phyloP scores from a whole-genome alignment of 108 stramenopile genomes.

The Skeletonema marinoi region DNA sequence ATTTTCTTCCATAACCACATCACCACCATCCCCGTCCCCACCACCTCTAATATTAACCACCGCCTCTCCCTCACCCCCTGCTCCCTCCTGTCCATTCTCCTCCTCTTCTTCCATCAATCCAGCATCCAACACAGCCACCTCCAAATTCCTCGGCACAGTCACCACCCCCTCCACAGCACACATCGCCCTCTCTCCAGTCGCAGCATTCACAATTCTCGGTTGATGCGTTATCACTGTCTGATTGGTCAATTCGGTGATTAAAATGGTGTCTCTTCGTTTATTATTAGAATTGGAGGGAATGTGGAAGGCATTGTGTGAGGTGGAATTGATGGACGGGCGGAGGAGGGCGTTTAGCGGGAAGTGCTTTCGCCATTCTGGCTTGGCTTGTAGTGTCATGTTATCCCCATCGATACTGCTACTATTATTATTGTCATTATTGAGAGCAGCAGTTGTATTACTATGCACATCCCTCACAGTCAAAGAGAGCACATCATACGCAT shows the following conservation, averaged over 20 bases:
- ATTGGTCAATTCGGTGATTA: slow-evolving; percentile 19
- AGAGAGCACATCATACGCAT: slow-evolving; percentile 42
- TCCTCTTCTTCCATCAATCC: neutral
- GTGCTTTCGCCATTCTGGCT: slow-evolving; percentile 19
- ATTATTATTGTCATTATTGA: neutral
- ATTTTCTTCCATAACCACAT: neutral
- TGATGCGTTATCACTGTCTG: neutral
- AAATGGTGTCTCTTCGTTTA: neutral
- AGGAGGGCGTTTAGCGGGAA: slow-evolving; percentile 12
- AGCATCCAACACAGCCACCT: slow-evolving; percentile 1
- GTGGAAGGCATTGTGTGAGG: neutral
- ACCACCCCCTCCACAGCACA: neutral
- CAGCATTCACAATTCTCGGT: neutral
- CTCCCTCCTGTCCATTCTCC: neutral
- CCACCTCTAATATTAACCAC: slow-evolving; percentile 21
- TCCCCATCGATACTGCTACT: too few species aligned
- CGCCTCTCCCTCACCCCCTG: neutral
- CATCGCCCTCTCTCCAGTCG: neutral
- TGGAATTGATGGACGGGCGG: slow-evolving; percentile 13
- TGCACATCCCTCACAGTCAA: neutral
- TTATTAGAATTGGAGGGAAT: neutral
- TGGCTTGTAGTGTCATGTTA: neutral
- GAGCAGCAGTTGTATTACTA: neutral
- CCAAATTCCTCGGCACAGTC: neutral
- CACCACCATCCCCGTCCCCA: neutral